phyloP scores from a whole-genome alignment of 345 rosid genomes.

The Diplotaxis tenuifolia region DNA sequence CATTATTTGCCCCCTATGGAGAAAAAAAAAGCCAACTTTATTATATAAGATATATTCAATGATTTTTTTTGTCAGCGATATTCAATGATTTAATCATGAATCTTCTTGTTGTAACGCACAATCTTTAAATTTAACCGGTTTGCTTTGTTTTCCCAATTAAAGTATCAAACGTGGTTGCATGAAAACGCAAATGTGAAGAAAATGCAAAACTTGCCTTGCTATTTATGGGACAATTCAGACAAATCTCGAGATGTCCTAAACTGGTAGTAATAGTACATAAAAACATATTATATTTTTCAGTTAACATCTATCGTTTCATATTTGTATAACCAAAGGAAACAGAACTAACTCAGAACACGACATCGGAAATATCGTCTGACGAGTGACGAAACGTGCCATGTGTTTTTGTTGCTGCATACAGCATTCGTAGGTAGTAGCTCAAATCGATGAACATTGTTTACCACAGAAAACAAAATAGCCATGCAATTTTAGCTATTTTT shows the following conservation, averaged over 20 bases:
- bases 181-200: conserved; percentile 11
- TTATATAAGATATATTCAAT: too few species aligned
- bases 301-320: neutral
- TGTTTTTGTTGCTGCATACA: conserved; percentile 23
- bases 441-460: conserved; percentile 8
- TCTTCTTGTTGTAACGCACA: conserved; percentile 17
- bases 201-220: conserved; percentile 15
- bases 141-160: neutral
- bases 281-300: neutral
- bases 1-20: too few species aligned
- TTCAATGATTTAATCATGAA: conserved; percentile 3
- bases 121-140: conserved; percentile 6
- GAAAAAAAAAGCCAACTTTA: too few species aligned
- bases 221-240: conserved; percentile 20
- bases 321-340: conserved; percentile 8
- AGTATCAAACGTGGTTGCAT: conserved; percentile 26
- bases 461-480: neutral
- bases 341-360: conserved; percentile 18
- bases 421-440: conserved; percentile 8
- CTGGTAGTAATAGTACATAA: neutral
- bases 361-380: conserved; percentile 25
- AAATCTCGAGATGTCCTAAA: conserved; percentile 3
- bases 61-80: too few species aligned
- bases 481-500: neutral
- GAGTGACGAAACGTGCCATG: conserved; percentile 29